Percentiles rank a stretch among this genome's conserved stretches.
Conservation (phyloP, 2,329 filamentous ascomycete species). For the Ilyonectria mors-panacis region DNA sequence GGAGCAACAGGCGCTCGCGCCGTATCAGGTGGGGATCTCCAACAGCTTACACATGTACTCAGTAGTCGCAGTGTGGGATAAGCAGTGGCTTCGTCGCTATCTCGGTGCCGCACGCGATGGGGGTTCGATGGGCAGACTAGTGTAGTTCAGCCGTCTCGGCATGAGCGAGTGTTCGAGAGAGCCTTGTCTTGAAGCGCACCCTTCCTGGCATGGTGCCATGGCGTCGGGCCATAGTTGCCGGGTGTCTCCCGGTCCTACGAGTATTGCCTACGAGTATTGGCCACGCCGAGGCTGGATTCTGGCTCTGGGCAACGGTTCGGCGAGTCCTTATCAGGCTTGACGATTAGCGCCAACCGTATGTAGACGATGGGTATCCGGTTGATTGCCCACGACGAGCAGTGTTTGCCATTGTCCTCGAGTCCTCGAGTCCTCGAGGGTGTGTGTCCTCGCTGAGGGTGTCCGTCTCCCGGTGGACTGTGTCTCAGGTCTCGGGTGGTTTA, state of each 20-base stretch:
- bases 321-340: constrained; percentile 12
- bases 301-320: constrained; percentile 9
- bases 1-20: constrained; percentile 2
- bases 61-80: constrained; percentile 18
- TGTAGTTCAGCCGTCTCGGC: constrained; percentile 29
- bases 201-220: constrained; percentile 11
- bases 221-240: constrained; percentile 1
- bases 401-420: not conserved
- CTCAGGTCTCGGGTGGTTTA: not conserved
- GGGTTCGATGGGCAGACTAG: constrained; percentile 18
- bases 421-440: not conserved
- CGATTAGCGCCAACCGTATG: not conserved
- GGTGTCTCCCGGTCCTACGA: constrained; percentile 8
- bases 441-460: not conserved
- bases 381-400: not conserved
- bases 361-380: not conserved
- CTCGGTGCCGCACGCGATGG: constrained; percentile 28
- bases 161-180: constrained; percentile 24
- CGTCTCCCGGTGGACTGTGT: not conserved
- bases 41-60: constrained; percentile 4
- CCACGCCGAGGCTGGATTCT: not conserved
- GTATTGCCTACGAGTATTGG: not conserved
- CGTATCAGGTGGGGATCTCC: constrained; percentile 27
- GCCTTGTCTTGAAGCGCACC: constrained; percentile 13
- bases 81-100: constrained; percentile 29